phyloP scores from a whole-genome alignment of 306 rosid genomes.

The Acacia acuminata region DNA sequence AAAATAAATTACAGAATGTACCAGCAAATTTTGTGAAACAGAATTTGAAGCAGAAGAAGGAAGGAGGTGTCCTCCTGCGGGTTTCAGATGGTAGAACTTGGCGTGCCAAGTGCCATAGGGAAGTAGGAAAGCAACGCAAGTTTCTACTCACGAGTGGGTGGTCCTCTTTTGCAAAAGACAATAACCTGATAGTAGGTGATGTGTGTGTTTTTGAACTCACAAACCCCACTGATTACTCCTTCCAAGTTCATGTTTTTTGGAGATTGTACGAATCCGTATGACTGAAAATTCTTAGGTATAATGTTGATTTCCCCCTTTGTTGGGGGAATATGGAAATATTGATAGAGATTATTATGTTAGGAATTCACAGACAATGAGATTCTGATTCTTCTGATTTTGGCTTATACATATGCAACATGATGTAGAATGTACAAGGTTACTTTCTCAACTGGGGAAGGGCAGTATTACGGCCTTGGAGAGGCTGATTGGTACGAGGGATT shows the following conservation, averaged over 20 bases:
- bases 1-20: not conserved
- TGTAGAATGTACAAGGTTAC: not conserved
- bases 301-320: not conserved
- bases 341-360: not conserved
- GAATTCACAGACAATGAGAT: not conserved
- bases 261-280: not conserved
- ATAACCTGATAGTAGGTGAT: constrained; percentile 8
- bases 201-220: constrained; percentile 9
- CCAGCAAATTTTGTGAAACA: not conserved
- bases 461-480: constrained; percentile 2
- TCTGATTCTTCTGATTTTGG: not conserved
- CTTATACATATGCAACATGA: not conserved
- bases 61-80: not conserved
- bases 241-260: not conserved
- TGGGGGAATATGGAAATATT: not conserved
- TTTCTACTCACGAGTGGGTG: not conserved
- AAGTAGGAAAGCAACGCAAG: not conserved
- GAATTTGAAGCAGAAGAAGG: not conserved
- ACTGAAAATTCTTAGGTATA: not conserved
- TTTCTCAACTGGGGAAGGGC: not conserved
- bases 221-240: not conserved
- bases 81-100: constrained; percentile 15
- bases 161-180: not conserved
- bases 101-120: not conserved
- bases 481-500: no score